phyloP scores from a whole-genome alignment of 495 filamentous ascomycete genomes.

The Penicillium paradoxum region DNA sequence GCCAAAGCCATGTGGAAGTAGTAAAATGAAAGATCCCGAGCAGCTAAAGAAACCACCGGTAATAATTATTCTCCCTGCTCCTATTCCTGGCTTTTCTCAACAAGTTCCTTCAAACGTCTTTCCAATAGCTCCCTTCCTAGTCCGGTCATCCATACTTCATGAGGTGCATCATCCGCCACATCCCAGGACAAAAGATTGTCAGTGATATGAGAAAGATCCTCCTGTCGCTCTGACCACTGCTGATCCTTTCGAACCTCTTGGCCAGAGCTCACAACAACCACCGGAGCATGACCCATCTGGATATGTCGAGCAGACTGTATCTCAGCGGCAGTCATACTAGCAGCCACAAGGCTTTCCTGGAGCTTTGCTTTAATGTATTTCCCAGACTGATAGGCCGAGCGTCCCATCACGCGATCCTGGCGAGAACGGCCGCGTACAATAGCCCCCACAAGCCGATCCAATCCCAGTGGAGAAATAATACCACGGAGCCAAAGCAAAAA shows the following conservation, averaged over 20 bases:
- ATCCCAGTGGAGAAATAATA: constrained; percentile 75
- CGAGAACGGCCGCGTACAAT: constrained; percentile 71
- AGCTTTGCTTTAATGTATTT: constrained; percentile 82
- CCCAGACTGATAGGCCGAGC: constrained; percentile 68
- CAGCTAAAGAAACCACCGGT: not conserved
- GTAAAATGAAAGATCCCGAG: no score
- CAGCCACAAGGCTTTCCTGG: constrained; percentile 86
- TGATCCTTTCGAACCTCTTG: constrained; percentile 49
- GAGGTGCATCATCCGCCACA: constrained; percentile 76
- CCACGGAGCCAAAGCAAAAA: constrained; percentile 84
- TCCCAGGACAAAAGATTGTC: constrained; percentile 77
- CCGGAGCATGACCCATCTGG: constrained; percentile 63
- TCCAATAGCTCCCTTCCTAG: constrained; percentile 68
- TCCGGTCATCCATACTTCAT: constrained; percentile 72
- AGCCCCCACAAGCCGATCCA: constrained; percentile 72
- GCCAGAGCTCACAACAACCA: constrained; percentile 81
- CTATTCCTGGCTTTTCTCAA: constrained; percentile 29
- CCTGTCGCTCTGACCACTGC: constrained; percentile 75
- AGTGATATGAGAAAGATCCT: constrained; percentile 75
- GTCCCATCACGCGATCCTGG: constrained; percentile 80
- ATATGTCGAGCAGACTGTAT: constrained; percentile 70
- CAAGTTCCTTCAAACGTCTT: constrained; percentile 59
- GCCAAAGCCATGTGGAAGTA: no score
- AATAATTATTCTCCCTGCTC: not conserved
- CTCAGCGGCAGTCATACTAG: constrained; percentile 75